Base-by-base conservation (phyloP, 2,329 filamentous ascomycete genomes). In the Sclerotinia subarctica region DNA sequence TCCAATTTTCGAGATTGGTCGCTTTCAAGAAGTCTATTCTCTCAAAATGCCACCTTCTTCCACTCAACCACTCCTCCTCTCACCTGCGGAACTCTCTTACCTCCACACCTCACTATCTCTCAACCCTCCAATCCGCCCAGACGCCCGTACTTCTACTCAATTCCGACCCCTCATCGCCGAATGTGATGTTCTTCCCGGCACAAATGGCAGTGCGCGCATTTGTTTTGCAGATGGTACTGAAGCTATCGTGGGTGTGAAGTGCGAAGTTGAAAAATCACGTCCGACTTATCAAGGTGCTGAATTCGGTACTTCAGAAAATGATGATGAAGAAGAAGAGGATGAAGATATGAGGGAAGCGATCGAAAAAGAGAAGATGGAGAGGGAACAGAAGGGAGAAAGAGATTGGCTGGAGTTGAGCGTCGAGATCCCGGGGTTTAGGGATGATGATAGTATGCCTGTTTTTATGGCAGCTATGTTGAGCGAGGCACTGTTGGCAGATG, bases 151-250 rank as follows among this genome's bases (percentile, higher is more conserved):
- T 24, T 83, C 93, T 26, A 91, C 88, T 46, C 92, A 97, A 79
- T 98, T 98, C 83, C 92, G 95, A 4, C 93, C 94, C 0, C 83
- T 99, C 68, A 88, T 90, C 24, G 95, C 95, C 69, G 95, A 99
- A 82, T 93, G 91, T 66, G 91, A 92, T 68, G 92, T 98, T 68
- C 85, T 99, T 0, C 94, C 95, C 0, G 89, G 90, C 58, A 90
- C 94, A 21, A 96, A 98, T 77, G 95, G 95, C 70, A 96, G 92
- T 79, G 94, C 95, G 69, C 88, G 96, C 46, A 90, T 99, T 58
- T 96, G 94, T 73, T 96, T 98, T 78, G 89, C 93, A 4, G 95
- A 99, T 78, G 95, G 95, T 63, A 96, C 93, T 1, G 95, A 99
- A 80, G 95, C 95, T 8, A 90, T 99, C 70, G 95, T 97, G 7